Base-by-base conservation (phyloP, 768 basidiomycete species). In the Hypholoma sublateritium region DNA sequence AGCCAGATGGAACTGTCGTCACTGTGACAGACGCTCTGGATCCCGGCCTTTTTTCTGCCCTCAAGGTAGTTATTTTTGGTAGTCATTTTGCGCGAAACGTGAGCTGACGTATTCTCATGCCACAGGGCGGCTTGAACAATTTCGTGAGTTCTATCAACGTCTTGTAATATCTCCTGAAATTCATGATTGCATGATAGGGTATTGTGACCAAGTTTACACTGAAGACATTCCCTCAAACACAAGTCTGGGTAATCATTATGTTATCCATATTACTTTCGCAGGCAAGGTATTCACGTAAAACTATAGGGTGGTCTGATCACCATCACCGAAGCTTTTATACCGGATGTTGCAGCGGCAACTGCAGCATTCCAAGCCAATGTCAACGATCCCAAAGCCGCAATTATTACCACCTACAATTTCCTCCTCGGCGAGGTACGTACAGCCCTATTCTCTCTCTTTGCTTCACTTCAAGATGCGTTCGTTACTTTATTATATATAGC, bases 151-250 rank as follows among this genome's bases (percentile, higher is more conserved):
- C 8, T 7, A 25, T 11, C 11, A 14, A 9, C 25, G 12, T 9
- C 9, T 32, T 13, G 5, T 1, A 24, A 47, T 47, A 28, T 22
- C 25, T 13, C 5, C 14, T 13, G 24, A 47, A 5, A 4, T 14
- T 11, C 11, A 25, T 46, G 5, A 24, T 50, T 9, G 2, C 6
- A 32, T 32, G 1, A 9, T 25, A 78, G 76, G 86, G 86, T 1
- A 81, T 87, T 34, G 82, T 87, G 5, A 87, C 85, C 2, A 74
- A 68, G 39, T 81, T 87, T 60, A 82, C 79, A 0, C 55, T 87
- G 16, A 76, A 76, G 57, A 74, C 82, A 0, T 75, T 77, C 64
- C 78, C 84, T 14, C 84, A 87, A 67, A 70, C 71, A 0, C 67
- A 79, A 67, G 80, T 87, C 53, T 87, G 84, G 85, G 85, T 87